Base-by-base conservation (phyloP, 2,329 filamentous ascomycete genomes). In the Aaosphaeria pasadenensis region DNA sequence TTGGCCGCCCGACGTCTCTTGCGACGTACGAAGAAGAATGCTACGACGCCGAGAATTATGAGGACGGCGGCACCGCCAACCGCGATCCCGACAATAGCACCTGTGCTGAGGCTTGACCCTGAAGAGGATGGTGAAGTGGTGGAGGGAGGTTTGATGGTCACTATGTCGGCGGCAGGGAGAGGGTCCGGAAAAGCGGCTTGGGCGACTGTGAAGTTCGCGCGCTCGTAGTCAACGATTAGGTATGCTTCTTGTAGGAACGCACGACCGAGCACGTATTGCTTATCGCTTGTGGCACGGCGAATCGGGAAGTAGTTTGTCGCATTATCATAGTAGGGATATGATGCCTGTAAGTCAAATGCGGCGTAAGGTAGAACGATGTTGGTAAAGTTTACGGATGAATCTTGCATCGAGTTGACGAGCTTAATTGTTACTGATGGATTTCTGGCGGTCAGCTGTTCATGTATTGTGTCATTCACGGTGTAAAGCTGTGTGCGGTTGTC, bases 291-390 rank as follows among this genome's bases (percentile, higher is more conserved):
- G 11, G 82, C 73, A 48, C 80, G 79, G 54, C 81, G 78, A 40
- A 89, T 74, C 3, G 85, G 84, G 50, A 89, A 88, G 59, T 89
- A 89, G 17, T 49, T 79, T 4, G 82, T 85, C 36, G 83, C 78
- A 55, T 85, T 85, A 47, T 81, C 71, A 11, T 86, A 71, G 6
- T 77, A 80, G 60, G 74, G 61, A 79, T 82, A 74, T 2, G 75
- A 74, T 13, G 71, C 59, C 47, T 71, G 60, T 3, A 77, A 63
- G 51, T 78, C 74, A 54, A 79, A 78, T 4, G 75, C 73, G 6
- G 69, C 68, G 53, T 79, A 79, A 4, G 75, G 74, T 1, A 78
- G 60, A 11, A 66, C 62, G 32, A 78, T 75, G 31, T 73, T 67
- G 3, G 74, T 69, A 36, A 63, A 72, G 33, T 68, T 67, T 7